Conservation (phyloP, 805 yeast genomes). For the Candida bentonensis region DNA sequence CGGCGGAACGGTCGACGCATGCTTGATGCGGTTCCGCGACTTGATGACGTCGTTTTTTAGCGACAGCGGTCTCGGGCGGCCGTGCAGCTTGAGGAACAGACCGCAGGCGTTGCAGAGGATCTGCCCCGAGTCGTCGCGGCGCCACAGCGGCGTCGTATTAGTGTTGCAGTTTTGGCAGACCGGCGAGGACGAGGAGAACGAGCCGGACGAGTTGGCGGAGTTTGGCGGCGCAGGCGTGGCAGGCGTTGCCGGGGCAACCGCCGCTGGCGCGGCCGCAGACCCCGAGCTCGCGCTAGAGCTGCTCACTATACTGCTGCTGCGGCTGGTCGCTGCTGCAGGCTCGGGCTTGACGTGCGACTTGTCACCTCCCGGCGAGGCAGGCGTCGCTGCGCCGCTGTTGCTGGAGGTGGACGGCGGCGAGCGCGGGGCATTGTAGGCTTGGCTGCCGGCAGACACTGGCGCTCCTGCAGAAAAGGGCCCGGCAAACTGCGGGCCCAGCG, state of each 20-base stretch:
- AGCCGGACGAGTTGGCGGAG: too few relatives aligned
- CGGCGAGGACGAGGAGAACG: too few relatives aligned
- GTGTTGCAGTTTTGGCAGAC: slow-evolving; percentile 79
- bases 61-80: slow-evolving; percentile 81
- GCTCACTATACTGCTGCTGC: too few relatives aligned
- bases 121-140: slow-evolving; percentile 85
- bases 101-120: slow-evolving; percentile 93
- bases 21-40: slow-evolving; percentile 68
- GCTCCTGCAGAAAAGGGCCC: not conserved
- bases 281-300: too few relatives aligned
- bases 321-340: too few relatives aligned
- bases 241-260: too few relatives aligned
- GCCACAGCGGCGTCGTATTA: slow-evolving; percentile 86
- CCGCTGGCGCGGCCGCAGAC: too few relatives aligned
- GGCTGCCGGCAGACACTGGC: not conserved
- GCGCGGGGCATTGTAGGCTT: not conserved
- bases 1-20: slow-evolving; percentile 12
- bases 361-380: too few relatives aligned
- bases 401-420: too few relatives aligned
- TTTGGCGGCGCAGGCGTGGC: too few relatives aligned
- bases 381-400: too few relatives aligned
- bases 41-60: slow-evolving; percentile 85
- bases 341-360: too few relatives aligned
- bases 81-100: slow-evolving; percentile 72
- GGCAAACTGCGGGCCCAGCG: not conserved